Conservation (phyloP, 176 grass and related monocot species). For the Oryza australiensis region DNA sequence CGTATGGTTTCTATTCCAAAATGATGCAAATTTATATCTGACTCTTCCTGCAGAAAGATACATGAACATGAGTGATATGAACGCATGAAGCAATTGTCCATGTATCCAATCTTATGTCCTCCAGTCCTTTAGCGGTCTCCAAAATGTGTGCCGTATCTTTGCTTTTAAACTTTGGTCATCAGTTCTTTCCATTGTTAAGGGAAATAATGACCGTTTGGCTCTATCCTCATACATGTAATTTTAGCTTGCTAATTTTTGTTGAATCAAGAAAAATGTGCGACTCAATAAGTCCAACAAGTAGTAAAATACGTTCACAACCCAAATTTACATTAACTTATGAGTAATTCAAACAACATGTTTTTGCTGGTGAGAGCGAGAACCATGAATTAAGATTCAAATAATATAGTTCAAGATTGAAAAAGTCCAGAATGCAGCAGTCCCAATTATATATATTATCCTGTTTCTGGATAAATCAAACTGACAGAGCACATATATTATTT, state of each 20-base stretch:
- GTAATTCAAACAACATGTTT: neutral
- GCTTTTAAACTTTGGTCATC: neutral
- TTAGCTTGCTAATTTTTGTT: neutral
- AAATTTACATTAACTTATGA: conserved; percentile 19
- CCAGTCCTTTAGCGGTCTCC: neutral
- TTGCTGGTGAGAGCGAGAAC: conserved; percentile 10
- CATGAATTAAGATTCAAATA: conserved; percentile 24
- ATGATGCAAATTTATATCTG: conserved; percentile 81
- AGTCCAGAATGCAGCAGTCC: neutral
- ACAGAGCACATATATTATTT: neutral
- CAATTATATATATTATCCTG: neutral
- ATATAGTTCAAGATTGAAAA: neutral
- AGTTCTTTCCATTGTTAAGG: neutral
- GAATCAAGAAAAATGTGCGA: neutral
- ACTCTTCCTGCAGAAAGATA: conserved; percentile 67
- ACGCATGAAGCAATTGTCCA: conserved; percentile 1
- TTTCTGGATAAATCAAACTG: neutral
- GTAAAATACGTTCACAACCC: neutral
- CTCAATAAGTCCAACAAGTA: neutral
- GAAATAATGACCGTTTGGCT: neutral
- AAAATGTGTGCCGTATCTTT: conserved; percentile 31
- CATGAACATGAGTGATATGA: conserved; percentile 2
- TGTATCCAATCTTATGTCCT: neutral
- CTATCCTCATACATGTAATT: neutral
- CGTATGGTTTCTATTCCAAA: conserved; percentile 88